Evolutionary conservation across 2,329 filamentous ascomycete species (phyloP).

Genomic region (Thielaviopsis ethacetica): DNA sequence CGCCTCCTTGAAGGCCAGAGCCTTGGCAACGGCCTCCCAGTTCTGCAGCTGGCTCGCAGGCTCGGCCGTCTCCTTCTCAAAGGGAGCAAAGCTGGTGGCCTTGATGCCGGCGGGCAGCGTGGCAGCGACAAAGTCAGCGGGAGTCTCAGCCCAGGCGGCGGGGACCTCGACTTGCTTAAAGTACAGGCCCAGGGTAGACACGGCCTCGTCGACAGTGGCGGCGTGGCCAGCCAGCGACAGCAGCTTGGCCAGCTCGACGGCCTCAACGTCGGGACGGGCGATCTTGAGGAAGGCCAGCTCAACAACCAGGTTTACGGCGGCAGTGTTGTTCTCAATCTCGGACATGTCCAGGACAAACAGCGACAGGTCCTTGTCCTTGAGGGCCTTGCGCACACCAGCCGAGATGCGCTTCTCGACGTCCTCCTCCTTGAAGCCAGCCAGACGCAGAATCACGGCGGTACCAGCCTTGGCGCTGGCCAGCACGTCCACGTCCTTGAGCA

Average conservation of each 20-base stretch:
- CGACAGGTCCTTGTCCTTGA: conserved; percentile 53
- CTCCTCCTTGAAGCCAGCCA: conserved; percentile 69
- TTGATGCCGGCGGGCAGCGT: conserved; percentile 43
- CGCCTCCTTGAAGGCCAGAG: conserved; percentile 84
- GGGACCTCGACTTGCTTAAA: conserved; percentile 62
- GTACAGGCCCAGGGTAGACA: conserved; percentile 28
- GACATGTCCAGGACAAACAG: conserved; percentile 64
- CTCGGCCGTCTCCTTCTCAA: conserved; percentile 61
- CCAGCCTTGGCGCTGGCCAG: conserved; percentile 51
- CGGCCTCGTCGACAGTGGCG: conserved; percentile 7
- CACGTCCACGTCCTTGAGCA: conserved; percentile 65
- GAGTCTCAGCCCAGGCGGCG: conserved; percentile 60
- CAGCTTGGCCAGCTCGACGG: conserved; percentile 49
- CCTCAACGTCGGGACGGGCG: conserved; percentile 48
- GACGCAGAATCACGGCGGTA: conserved; percentile 58
- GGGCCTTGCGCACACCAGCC: conserved; percentile 48
- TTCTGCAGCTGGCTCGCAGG: conserved; percentile 47
- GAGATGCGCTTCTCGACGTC: conserved; percentile 80
- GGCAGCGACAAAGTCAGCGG: conserved; percentile 18
- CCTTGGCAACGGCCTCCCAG: conserved; percentile 77
- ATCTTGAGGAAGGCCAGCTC: conserved; percentile 75
- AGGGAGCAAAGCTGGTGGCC: conserved; percentile 66
- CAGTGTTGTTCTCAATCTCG: conserved; percentile 41
- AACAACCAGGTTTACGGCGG: conserved; percentile 50
- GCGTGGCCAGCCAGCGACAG: conserved; percentile 20